These are phyloP conservation scores for Phytopythium ostracodes DNA, from an alignment of 352 stramenopile species.

Conservation along the genomic window DNA sequence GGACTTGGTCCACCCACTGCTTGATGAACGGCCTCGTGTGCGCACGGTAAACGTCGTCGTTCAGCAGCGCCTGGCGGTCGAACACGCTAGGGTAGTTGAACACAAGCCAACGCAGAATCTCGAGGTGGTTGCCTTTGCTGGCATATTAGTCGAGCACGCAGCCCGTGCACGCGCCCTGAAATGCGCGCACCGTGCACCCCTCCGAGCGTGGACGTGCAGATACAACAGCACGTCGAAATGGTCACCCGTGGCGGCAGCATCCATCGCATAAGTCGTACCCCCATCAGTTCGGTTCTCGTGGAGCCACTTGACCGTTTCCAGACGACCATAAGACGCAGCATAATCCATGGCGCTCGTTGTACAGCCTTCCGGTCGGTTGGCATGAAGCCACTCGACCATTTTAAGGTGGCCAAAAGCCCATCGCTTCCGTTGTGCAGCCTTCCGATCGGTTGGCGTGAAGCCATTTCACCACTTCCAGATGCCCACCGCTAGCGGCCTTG, in stretches of 20 bases:
- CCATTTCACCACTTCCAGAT: conserved; percentile 9
- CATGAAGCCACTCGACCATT: conserved; percentile 10
- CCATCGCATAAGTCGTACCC: conserved; percentile 12
- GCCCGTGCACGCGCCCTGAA: neutral
- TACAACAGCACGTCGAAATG: conserved; percentile 14
- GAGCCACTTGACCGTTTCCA: conserved; percentile 15
- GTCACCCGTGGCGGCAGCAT: conserved; percentile 7
- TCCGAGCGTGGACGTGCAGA: conserved; percentile 12
- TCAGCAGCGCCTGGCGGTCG: neutral
- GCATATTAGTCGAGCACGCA: no score
- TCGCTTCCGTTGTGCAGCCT: no score
- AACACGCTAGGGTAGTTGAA: neutral
- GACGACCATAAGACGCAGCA: conserved; percentile 11
- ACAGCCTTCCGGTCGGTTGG: conserved; percentile 13
- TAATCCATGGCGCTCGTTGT: conserved; percentile 10
- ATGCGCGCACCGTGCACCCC: neutral
- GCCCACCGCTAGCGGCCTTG: neutral
- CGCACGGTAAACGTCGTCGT: neutral
- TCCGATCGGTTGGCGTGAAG: no score
- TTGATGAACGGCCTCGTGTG: neutral
- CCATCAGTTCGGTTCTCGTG: conserved; percentile 6
- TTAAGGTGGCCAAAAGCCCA: no score
- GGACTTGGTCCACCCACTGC: neutral
- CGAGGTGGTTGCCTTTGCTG: neutral
- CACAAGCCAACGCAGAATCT: neutral